phyloP scores from a whole-genome alignment of 768 basidiomycete species.

The Lactarius pseudohatsudake region DNA sequence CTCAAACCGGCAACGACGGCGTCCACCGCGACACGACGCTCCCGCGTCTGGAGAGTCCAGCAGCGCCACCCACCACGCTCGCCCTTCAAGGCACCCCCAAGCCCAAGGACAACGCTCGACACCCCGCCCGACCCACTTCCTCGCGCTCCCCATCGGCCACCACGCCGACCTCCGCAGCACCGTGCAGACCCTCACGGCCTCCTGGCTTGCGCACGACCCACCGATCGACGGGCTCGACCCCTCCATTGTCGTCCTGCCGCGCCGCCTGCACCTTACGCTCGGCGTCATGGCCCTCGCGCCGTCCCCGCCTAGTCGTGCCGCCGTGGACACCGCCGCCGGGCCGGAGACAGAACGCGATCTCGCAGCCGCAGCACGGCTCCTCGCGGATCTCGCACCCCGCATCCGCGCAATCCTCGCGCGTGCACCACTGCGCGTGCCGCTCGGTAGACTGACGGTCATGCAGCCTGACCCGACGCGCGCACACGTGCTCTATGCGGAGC shows the following conservation, averaged over 20 bases:
- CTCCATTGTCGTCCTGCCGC: conserved; percentile 54
- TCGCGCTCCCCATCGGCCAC: conserved; percentile 32
- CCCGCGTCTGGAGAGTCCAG: background rate
- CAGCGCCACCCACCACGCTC: background rate
- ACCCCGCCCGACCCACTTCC: conserved; percentile 22
- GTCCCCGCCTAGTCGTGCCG: conserved; percentile 14
- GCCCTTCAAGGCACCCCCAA: background rate
- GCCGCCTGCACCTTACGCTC: conserved; percentile 69
- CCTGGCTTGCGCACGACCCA: conserved; percentile 35
- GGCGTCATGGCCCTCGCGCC: conserved; percentile 66
- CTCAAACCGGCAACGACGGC: conserved; percentile 2
- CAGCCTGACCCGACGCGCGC: conserved; percentile 43
- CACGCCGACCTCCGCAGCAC: conserved; percentile 34
- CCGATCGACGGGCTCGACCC: conserved; percentile 55
- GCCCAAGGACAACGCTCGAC: background rate
- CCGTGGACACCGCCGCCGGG: background rate
- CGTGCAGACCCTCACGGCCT: conserved; percentile 33
- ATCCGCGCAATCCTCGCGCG: conserved; percentile 45
- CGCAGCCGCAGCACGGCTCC: conserved; percentile 31
- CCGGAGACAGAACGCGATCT: conserved; percentile 25
- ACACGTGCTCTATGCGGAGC: conserved; percentile 59
- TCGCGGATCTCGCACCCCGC: conserved; percentile 34
- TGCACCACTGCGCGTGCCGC: conserved; percentile 38
- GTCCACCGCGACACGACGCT: background rate
- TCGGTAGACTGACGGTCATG: conserved; percentile 54